Evolutionary conservation across 441 rosid species (phyloP), one percentile per base, ranked within the genome.

Genomic region (Adansonia madagascariensis): DNA sequence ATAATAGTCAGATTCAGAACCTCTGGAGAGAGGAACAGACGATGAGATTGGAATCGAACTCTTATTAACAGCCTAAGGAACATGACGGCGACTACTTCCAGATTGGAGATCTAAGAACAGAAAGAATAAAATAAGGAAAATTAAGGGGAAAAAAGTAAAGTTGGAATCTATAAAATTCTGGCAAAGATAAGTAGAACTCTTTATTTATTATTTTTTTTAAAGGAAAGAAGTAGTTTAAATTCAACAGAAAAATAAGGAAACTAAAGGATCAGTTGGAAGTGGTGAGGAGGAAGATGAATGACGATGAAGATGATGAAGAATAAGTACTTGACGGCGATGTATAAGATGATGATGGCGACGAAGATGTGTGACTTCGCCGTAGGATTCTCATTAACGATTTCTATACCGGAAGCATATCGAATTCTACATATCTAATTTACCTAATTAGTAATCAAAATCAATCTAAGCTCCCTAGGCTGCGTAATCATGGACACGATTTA

Each of bases 321-420:
- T 87, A 60, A 22, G 84, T 52, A 31, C 53, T 71, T 27, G 80
- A 77, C 15, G 81, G 73, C 50, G 89, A 78, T 18, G 78, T 67
- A 14, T 6, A 22, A 11, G 64, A 22, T 10, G 64, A 22, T 4
- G 64, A 59, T 22, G 39, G 64, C 35, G n/a, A 60, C 39, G 89
- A 79, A 11, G 84, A 65, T 64, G 88, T 82, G 73, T 82, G 85
- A 80, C 85, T 87, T 78, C 87, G 84, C 84, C 88, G 79, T 74
- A 87, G 76, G 55, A 84, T 83, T 84, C 77, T 89, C 89, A 89
- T 83, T 68, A 87, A 80, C 12, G 88, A 84, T 75, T 88, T 86
- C 75, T 75, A 83, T 71, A 85, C 82, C 64, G 83, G 80, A 47
- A 86, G 77, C 91, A 86, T 88, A 62, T 20, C 10, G 53, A 80